Evolutionary conservation across 2,329 filamentous ascomycete genomes (phyloP), one percentile per base, ranked within the genome.

Genomic region (Fusarium palustre): DNA sequence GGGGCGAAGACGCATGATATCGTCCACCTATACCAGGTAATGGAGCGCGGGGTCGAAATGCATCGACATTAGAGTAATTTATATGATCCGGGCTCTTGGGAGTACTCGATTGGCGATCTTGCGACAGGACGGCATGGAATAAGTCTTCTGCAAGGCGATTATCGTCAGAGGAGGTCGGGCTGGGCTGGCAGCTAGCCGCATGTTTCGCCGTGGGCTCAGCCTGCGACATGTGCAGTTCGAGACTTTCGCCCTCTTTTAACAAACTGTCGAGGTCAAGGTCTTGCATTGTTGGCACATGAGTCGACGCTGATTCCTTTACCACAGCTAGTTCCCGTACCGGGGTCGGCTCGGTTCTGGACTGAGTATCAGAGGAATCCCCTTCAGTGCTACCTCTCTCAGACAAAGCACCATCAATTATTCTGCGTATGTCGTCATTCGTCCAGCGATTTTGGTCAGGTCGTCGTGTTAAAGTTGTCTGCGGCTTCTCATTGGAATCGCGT

Each of bases 171-270:
- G 47, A 50, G 20, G 48, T 50, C 24, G 48, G 34, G 20, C 48
- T 50, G 5, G 18, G 12, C n/a, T 25, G 24, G n/a, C 13, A 20
- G n/a, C 20, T n/a, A 15, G 34, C 15, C 5, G 10, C 11, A 15
- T 28, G 25, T 5, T 7, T 20, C n/a, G 9, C n/a, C 16, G 25
- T 24, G 22, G 30, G 33, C n/a, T 66, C 55, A 10, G 45, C 31
- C 6, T 60, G 42, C 12, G 50, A 64, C 28, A 56, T 39, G 10
- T 66, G 45, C 4, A 38, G 15, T 12, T 53, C 50, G 16, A 67
- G 18, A 13, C 41, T 45, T 41, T 52, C 42, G 11, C 41, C 28
- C 11, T 48, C 54, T 33, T 22, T 12, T 10, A 43, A 18, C 9
- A 64, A 25, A 24, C 16, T 38, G 12, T 24, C n/a, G 2, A 60